A percentile compares a stretch with the other conserved stretches of the same genome.
phyloP scores from a whole-genome alignment of 2,329 filamentous ascomycete species.

The Hypoxylon sp. region DNA sequence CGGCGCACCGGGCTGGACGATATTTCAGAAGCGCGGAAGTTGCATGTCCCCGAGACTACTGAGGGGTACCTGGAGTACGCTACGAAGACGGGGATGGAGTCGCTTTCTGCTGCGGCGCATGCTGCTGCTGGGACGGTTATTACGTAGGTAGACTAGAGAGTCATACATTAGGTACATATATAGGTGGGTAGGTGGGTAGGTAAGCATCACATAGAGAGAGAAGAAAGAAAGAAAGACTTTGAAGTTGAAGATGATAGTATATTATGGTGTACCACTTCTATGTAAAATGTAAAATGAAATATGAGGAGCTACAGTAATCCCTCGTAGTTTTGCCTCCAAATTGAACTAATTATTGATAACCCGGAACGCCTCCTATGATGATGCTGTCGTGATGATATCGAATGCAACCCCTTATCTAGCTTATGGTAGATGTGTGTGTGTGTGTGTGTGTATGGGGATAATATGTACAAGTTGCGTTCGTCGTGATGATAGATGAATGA shows the following conservation, averaged over 20 bases:
- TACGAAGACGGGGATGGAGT: constrained; percentile 3
- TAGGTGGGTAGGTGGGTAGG: no score
- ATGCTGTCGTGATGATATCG: constrained; percentile 21
- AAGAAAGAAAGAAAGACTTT: no score
- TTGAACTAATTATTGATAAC: constrained; percentile 3
- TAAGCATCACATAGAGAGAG: constrained; percentile 3
- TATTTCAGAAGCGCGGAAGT: constrained; percentile 30
- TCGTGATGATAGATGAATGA: constrained; percentile 6
- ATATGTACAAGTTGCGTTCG: constrained; percentile 27
- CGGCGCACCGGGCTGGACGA: constrained; percentile 34
- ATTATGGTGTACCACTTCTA: constrained; percentile 6
- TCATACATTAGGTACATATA: constrained; percentile 4
- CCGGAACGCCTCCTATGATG: constrained; percentile 30
- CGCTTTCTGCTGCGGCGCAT: constrained; percentile 17
- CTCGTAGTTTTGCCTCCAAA: no score
- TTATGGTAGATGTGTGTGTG: constrained; percentile 2
- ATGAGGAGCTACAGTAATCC: no score
- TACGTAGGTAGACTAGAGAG: no score
- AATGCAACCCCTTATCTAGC: constrained; percentile 18
- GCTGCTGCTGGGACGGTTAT: constrained; percentile 23
- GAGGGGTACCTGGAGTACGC: constrained; percentile 45
- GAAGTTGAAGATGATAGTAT: constrained; percentile 4
- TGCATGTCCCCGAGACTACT: constrained; percentile 42
- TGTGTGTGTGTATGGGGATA: no score
- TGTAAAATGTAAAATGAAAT: no score